phyloP scores from a whole-genome alignment of 345 rosid genomes.

The Syzygium grande region DNA sequence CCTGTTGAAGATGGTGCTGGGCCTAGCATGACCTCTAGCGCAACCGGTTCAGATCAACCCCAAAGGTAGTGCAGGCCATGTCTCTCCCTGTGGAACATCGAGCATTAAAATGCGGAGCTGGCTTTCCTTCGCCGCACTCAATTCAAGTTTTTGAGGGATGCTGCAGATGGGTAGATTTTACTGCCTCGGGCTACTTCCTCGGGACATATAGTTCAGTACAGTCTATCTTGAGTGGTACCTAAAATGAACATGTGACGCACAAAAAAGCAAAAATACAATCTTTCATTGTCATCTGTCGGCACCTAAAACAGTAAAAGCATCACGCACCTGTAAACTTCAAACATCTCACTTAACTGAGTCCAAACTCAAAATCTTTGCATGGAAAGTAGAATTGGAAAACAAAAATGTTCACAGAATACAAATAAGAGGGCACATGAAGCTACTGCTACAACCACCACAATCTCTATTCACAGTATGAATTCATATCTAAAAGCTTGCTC shows the following conservation, averaged over 20 bases:
- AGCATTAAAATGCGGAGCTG: background rate
- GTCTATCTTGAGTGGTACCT: too few species aligned
- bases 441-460: too few species aligned
- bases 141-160: background rate
- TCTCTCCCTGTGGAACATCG: background rate
- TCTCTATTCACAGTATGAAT: conserved; percentile 25
- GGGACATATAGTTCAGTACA: background rate
- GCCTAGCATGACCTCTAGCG: conserved; percentile 32
- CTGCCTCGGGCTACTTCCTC: background rate
- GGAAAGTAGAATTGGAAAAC: too few species aligned
- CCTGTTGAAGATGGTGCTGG: conserved; percentile 60
- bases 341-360: too few species aligned
- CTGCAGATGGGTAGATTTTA: conserved; percentile 27
- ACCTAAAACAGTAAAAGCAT: too few species aligned
- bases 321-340: too few species aligned
- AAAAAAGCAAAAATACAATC: too few species aligned
- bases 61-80: conserved; percentile 13
- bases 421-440: too few species aligned
- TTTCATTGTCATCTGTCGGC: too few species aligned
- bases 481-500: conserved; percentile 60
- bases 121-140: background rate
- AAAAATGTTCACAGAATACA: too few species aligned
- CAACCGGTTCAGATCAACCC: conserved; percentile 36
- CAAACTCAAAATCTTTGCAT: too few species aligned
- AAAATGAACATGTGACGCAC: too few species aligned